Base-by-base conservation (phyloP, 2,329 filamentous ascomycete genomes). In the Talaromyces sp. region DNA sequence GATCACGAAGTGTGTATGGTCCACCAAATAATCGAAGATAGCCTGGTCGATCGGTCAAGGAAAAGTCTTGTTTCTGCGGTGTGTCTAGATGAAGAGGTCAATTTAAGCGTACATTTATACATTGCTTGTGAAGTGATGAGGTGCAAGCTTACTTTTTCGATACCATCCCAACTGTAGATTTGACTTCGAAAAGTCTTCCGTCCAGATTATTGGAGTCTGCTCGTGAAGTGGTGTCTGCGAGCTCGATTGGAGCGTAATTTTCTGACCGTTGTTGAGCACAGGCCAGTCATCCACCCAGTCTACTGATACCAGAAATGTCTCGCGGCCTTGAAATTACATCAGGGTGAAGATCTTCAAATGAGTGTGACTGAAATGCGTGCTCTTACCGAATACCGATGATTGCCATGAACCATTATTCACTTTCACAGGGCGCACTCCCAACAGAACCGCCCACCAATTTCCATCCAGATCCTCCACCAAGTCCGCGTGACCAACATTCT, bases 241-340 rank as follows among this genome's bases (percentile, higher is more conserved):
- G 53, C 64, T 11, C 58, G 65, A 50, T 3, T 65, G 56, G 5
- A 80, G 74, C 0, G 73, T 69, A 27, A 83, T 74, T 58, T 78
- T 79, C 12, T 73, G 72, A 0, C 80, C 78, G 0, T 72, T 68
- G 57, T 83, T 83, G 61, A 83, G 76, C 0, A 83, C 66, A 0
- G 81, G 81, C 81, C 81, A 83, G 61, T 79, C 77, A 48, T 83
- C 70, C 9, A 75, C 67, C 81, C 81, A 84, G 6, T 77, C 72
- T 0, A 83, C 73, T 0, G 76, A 75, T 12, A 81, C 76, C 0
- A 85, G 66, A 58, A 83, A 82, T 0, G 80, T 79, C 64, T 84
- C 81, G 0, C 80, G 72, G 0, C 79, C 80, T 76, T 19, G 8
- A 17, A 51, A 14, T 3, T 12, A 5, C n/a, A 19, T 24, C 43